Base-by-base conservation (phyloP, 2,329 filamentous ascomycete species). In the Byssothecium circinans region DNA sequence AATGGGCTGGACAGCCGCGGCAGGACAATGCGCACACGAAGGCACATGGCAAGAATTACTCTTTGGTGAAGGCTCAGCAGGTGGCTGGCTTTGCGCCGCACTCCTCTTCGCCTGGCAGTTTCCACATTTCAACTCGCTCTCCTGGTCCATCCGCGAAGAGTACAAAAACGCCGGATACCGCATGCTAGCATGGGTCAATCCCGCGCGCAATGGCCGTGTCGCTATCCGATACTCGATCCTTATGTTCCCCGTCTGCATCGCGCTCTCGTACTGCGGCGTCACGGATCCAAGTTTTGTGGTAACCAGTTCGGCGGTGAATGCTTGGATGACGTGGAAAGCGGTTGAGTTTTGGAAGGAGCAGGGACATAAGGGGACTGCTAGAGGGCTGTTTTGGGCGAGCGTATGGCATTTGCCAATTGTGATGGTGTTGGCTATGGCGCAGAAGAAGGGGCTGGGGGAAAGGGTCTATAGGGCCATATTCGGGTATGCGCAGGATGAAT, bases 1-100 rank as follows among this genome's bases (percentile, higher is more conserved):
- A 25, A 99, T 99, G 94, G 94, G 94, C 56, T 99, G 94, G 94
- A 89, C 91, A 14, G 94, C 94, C 0, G 94, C 94, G 0, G 91
- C 91, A 0, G 91, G 91, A 42, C 90, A 96, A 70, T 87, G 86
- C 36, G 91, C 91, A 8, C 73, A 74, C 23, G 62, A 66, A 6
- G 70, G 68, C 3, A 86, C 83, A 10, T 94, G 88, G 85, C 79
- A 81, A 40, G 89, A 94, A 65, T 80, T 95, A 32, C 76, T 95
- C 0, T 82, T 95, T 47, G 86, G 88, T 62, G 67, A 85, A 68
- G 63, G 83, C 69, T 80, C 78, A 20, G 74, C 84, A 10, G 94
- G 94, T 4, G 94, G 92, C 3, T 99, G 94, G 94, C 75, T 97
- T 1, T 77, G 96, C 12, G 92, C 89, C 1, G 84, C 81, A 0